Percentiles rank a stretch among this genome's conserved stretches.
Conservation (phyloP, 352 stramenopile species). For the Phytopythium aichiense region DNA sequence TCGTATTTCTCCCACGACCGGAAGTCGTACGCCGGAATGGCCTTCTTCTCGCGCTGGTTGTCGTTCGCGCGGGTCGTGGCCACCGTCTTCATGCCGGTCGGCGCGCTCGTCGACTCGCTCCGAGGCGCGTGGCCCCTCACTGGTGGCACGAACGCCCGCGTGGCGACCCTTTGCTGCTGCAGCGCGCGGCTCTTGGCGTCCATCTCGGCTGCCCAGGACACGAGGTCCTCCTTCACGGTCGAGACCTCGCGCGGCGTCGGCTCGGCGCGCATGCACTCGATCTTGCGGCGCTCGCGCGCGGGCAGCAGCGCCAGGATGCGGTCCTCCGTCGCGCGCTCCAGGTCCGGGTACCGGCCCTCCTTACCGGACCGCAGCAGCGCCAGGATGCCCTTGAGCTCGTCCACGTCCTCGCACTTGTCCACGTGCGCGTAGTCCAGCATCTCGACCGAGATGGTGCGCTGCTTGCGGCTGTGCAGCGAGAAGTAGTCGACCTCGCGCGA, state of each 20-base stretch:
- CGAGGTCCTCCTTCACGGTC: conserved; percentile 55
- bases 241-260: conserved; percentile 52
- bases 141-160: conserved; percentile 30
- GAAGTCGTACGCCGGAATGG: conserved; percentile 89
- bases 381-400: conserved; percentile 88
- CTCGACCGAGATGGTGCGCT: conserved; percentile 68
- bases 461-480: conserved; percentile 68
- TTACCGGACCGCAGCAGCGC: conserved; percentile 82
- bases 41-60: conserved; percentile 20
- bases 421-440: conserved; percentile 94
- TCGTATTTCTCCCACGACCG: conserved; percentile 91
- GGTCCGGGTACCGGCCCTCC: conserved; percentile 86
- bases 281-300: conserved; percentile 66
- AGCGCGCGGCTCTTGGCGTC: conserved; percentile 52
- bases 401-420: conserved; percentile 67
- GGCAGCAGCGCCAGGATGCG: conserved; percentile 80
- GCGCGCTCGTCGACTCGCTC: neutral
- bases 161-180: conserved; percentile 23
- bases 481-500: conserved; percentile 61
- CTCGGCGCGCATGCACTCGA: conserved; percentile 57
- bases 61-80: conserved; percentile 2
- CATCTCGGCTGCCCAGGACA: conserved; percentile 56
- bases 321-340: conserved; percentile 80
- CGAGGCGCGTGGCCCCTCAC: conserved; percentile 42
- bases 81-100: neutral